Conservation (phyloP, 23 red algal species). For the Agarophyton chilense region DNA sequence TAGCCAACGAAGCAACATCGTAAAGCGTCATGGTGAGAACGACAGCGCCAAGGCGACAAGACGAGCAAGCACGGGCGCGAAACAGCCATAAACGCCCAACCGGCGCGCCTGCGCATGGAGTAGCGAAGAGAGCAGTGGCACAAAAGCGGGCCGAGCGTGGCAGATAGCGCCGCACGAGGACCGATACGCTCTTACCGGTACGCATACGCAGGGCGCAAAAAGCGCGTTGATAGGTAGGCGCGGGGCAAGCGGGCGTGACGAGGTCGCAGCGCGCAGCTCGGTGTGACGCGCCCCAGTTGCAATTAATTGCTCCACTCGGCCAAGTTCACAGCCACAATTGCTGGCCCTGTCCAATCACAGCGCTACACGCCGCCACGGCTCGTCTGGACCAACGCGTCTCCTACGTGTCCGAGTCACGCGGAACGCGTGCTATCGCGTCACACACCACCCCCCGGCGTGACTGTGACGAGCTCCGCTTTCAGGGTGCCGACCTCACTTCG, state of each 20-base stretch:
- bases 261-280: too few species aligned
- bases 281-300: neutral
- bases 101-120: neutral
- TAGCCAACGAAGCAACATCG: slow-evolving; percentile 48
- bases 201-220: too few species aligned
- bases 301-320: neutral
- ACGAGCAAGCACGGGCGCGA: neutral
- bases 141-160: neutral
- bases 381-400: too few species aligned
- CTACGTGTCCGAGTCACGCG: too few species aligned
- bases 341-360: neutral
- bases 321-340: neutral
- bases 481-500: too few species aligned
- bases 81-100: neutral
- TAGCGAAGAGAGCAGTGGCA: neutral
- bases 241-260: too few species aligned
- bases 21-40: slow-evolving; percentile 15
- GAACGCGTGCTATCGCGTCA: too few species aligned
- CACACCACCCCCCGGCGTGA: too few species aligned
- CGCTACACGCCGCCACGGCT: neutral
- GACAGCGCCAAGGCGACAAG: neutral
- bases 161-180: too few species aligned
- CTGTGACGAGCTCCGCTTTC: too few species aligned
- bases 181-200: too few species aligned
- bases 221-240: too few species aligned